These are phyloP conservation scores for Vishniacozyma victoriae DNA, from an alignment of 768 basidiomycete species.

Conservation along the genomic window DNA sequence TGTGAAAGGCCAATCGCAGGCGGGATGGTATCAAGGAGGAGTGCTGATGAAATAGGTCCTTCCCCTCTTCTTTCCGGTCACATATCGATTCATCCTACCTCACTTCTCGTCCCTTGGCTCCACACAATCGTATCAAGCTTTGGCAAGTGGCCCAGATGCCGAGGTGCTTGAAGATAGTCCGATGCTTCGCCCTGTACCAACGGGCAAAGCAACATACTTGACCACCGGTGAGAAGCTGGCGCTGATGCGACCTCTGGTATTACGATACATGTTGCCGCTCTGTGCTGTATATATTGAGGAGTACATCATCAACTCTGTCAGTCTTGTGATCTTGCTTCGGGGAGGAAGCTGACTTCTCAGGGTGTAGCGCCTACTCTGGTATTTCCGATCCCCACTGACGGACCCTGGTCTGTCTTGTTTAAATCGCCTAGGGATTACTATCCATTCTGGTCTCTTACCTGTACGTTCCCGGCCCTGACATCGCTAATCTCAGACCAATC, in stretches of 20 bases:
- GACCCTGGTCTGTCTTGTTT: constrained; percentile 68
- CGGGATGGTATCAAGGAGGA: too few relatives aligned
- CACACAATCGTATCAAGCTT: constrained; percentile 15
- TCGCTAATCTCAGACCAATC: constrained; percentile 50
- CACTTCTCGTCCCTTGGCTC: constrained; percentile 51
- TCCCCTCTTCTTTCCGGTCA: constrained; percentile 70
- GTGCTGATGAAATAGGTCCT: constrained; percentile 57
- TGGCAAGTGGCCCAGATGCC: too few relatives aligned
- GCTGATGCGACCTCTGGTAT: constrained; percentile 69
- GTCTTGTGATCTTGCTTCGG: constrained; percentile 39
- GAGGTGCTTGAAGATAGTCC: too few relatives aligned
- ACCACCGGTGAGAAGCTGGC: constrained; percentile 68
- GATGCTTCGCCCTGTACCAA: too few relatives aligned
- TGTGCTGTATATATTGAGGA: constrained; percentile 59
- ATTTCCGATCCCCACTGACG: constrained; percentile 70
- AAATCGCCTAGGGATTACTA: constrained; percentile 85
- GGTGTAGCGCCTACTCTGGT: constrained; percentile 85
- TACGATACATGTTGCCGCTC: constrained; percentile 86
- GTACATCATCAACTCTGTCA: constrained; percentile 51
- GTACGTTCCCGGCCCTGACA: constrained; percentile 1
- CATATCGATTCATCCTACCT: constrained; percentile 75
- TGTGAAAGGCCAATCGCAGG: too few relatives aligned
- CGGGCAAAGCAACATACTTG: constrained; percentile 43
- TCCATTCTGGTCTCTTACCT: constrained; percentile 63
- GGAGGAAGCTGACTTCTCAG: constrained; percentile 46